Conservation (phyloP, 805 yeast genomes). For the Saccharomycopsis lassenensis region DNA sequence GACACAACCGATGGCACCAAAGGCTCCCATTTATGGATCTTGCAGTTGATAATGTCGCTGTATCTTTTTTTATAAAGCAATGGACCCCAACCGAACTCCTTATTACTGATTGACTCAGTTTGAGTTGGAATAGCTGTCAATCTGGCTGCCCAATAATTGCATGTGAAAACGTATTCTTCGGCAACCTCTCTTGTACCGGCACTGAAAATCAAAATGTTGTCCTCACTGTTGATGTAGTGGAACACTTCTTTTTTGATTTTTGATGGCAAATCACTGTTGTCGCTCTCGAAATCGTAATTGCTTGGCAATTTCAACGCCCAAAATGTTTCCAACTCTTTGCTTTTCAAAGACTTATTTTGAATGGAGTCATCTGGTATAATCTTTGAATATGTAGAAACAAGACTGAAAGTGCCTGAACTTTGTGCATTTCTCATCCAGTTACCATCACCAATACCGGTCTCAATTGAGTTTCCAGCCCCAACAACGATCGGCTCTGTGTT, state of each 20-base stretch:
- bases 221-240: conserved; percentile 18
- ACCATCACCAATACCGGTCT: conserved; percentile 41
- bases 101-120: conserved; percentile 56
- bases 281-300: conserved; percentile 23
- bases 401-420: conserved; percentile 39
- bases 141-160: conserved; percentile 88
- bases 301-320: conserved; percentile 52
- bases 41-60: conserved; percentile 6
- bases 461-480: conserved; percentile 21
- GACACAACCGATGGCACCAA: conserved; percentile 23
- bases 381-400: conserved; percentile 43
- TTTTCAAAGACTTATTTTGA: conserved; percentile 20
- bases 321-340: conserved; percentile 28
- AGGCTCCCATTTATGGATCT: conserved; percentile 25
- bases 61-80: conserved; percentile 4
- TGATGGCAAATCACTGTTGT: conserved; percentile 8
- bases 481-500: conserved; percentile 13
- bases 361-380: conserved; percentile 29
- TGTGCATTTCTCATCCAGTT: conserved; percentile 60
- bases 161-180: conserved; percentile 55
- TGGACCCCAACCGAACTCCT: conserved; percentile 72
- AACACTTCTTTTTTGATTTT: conserved; percentile 14
- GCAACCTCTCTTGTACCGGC: conserved; percentile 62
- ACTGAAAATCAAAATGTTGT: conserved; percentile 43
- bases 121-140: conserved; percentile 70